These are phyloP conservation scores for Lactarius deliciosus DNA, from an alignment of 768 basidiomycete genomes.

Conservation along the genomic window DNA sequence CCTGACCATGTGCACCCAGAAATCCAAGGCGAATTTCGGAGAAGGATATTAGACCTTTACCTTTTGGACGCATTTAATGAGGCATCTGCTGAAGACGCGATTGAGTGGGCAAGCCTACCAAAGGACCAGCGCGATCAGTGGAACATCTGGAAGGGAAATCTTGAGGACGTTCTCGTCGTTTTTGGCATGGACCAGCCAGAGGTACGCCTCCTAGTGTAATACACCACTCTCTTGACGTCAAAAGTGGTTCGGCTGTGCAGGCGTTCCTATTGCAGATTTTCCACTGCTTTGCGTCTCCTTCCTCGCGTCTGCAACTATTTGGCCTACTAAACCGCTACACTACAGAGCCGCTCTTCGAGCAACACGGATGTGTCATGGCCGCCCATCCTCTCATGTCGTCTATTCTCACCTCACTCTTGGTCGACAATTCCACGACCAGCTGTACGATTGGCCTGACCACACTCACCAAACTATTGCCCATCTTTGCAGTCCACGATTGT, in stretches of 20 bases:
- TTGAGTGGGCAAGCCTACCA: slow-evolving; percentile 73
- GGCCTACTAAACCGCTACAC: slow-evolving; percentile 63
- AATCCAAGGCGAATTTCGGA: slow-evolving; percentile 63
- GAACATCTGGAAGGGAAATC: slow-evolving; percentile 71
- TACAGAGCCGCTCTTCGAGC: slow-evolving; percentile 51
- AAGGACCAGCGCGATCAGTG: slow-evolving; percentile 58
- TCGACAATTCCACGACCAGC: slow-evolving; percentile 74
- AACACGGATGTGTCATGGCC: slow-evolving; percentile 52
- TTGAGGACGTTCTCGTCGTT: slow-evolving; percentile 71
- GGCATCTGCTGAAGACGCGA: slow-evolving; percentile 64
- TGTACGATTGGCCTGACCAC: slow-evolving; percentile 63
- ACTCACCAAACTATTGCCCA: slow-evolving; percentile 70
- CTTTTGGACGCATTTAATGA: slow-evolving; percentile 77
- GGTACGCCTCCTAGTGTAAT: slow-evolving; percentile 45
- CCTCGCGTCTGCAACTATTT: slow-evolving; percentile 67
- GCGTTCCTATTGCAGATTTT: slow-evolving; percentile 69
- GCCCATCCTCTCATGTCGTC: slow-evolving; percentile 62
- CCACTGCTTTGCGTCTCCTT: slow-evolving; percentile 56
- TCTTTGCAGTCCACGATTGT: slow-evolving; percentile 64
- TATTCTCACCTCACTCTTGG: slow-evolving; percentile 62
- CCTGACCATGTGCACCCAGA: slow-evolving; percentile 45
- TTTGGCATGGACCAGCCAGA: slow-evolving; percentile 62
- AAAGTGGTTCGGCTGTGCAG: slow-evolving; percentile 39
- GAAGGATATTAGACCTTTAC: slow-evolving; percentile 70
- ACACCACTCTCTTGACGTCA: background rate